Percentiles rank a stretch among this genome's conserved stretches.
phyloP scores from a whole-genome alignment of 1,139 yeast species.

The Saccharomyces hybrid region DNA sequence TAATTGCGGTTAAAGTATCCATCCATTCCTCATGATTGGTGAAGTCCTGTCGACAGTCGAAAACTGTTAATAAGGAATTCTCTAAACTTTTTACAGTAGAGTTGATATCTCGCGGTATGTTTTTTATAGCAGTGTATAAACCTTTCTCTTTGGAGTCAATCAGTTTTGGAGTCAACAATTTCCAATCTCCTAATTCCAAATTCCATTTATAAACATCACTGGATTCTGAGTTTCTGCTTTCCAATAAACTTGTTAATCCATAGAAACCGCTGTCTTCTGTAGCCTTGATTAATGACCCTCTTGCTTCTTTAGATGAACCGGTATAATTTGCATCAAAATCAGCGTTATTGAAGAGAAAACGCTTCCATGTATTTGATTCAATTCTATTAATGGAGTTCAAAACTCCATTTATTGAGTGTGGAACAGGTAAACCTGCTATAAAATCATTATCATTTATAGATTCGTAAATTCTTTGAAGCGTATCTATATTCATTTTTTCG shows the following conservation, averaged over 20 bases:
- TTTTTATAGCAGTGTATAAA: slow-evolving; percentile 19
- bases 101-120: slow-evolving; percentile 3
- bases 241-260: slow-evolving; percentile 20
- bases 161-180: slow-evolving; percentile 19
- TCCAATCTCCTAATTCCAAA: slow-evolving; percentile 26
- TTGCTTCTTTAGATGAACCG: slow-evolving; percentile 41
- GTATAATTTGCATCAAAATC: slow-evolving; percentile 47
- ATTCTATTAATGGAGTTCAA: slow-evolving; percentile 37
- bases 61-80: slow-evolving; percentile 3
- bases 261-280: slow-evolving; percentile 23
- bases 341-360: slow-evolving; percentile 51
- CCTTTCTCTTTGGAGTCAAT: slow-evolving; percentile 15
- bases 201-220: slow-evolving; percentile 21
- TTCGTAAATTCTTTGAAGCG: slow-evolving; percentile 39
- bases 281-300: slow-evolving; percentile 19
- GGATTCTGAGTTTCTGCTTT: background rate
- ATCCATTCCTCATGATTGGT: slow-evolving; percentile 8
- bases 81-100: slow-evolving; percentile 6
- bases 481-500: slow-evolving; percentile 12
- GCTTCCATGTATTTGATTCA: slow-evolving; percentile 36
- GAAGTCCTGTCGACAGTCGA: slow-evolving; percentile 4
- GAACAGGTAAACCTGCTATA: slow-evolving; percentile 53
- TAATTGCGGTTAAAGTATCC: slow-evolving; percentile 1
- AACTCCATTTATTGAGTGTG: slow-evolving; percentile 47
- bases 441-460: slow-evolving; percentile 51